Base-by-base conservation (phyloP, 2,329 filamentous ascomycete species). In the Xylogone sp. region DNA sequence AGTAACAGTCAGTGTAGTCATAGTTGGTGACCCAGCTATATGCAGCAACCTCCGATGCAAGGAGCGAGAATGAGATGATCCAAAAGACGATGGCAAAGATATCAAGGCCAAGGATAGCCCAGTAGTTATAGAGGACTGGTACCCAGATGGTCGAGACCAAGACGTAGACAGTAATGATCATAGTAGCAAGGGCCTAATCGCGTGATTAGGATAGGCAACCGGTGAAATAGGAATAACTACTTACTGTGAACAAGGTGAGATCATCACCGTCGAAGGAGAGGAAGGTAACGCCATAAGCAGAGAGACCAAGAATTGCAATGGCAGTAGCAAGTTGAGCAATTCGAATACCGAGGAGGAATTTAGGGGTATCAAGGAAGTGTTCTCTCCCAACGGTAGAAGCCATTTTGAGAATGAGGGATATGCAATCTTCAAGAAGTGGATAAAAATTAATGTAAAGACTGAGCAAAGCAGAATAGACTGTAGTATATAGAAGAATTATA, bases 11-110 rank as follows among this genome's bases (percentile, higher is more conserved):
- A 31, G 43, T 31, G 29, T 53, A 57, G 13, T 34, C 50, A n/a
- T n/a, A n/a, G n/a, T 42, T 31, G 22, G 51, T 24, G 7, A 20
- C n/a, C 34, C 12, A 16, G 34, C 34, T 39, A 12, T 46, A 51
- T 16, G 12, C 24, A 13, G 54, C 52, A 5, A 56, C 52, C 46
- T 57, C 55, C 2, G 45, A 56, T 2, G 57, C 59, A 9, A 54
- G 27, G 16, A 56, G 39, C 1, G 56, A 48, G 45, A 59, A 58
- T 1, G 55, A 59, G 43, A 58, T 54, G 31, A 79, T 65, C 79
- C 78, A 83, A 63, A 82, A 76, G 50, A 83, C 53, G 49, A 77
- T 61, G 24, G 77, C 71, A 51, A 76, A 70, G 19, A 76, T 70
- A 55, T 83, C 79, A 34, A 82, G 66, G 20, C 67, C 68, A 3